Evolutionary conservation across 257 asterid species (phyloP).

Genomic region (Nicotiana obtusifolia): DNA sequence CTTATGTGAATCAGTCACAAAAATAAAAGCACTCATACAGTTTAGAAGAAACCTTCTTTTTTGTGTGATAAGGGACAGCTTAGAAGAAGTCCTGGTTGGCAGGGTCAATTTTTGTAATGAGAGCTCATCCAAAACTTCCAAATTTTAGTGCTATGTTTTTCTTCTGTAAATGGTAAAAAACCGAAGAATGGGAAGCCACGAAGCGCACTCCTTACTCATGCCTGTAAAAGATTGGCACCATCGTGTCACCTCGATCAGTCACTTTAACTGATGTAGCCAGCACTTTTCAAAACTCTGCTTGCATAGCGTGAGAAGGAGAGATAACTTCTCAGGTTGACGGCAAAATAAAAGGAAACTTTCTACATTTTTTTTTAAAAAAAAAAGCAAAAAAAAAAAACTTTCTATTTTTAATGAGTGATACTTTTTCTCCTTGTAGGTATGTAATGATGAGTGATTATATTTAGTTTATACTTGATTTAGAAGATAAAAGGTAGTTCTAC

Average conservation of each 20-base stretch:
- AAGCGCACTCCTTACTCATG: background rate
- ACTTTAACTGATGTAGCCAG: background rate
- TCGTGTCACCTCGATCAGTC: background rate
- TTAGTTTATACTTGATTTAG: background rate
- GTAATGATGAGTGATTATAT: background rate
- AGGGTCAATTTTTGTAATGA: background rate
- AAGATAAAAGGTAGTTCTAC: background rate
- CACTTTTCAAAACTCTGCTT: background rate
- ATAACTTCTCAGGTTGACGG: background rate
- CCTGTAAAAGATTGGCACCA: background rate
- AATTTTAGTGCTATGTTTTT: background rate
- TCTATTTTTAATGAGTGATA: background rate
- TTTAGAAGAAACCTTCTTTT: background rate
- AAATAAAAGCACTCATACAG: background rate
- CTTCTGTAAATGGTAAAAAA: background rate
- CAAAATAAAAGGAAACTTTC: background rate
- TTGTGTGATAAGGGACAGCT: background rate
- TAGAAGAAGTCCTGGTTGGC: background rate
- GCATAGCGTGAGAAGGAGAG: background rate
- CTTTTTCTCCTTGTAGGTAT: constrained; percentile 4
- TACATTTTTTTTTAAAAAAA: background rate
- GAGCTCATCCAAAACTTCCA: background rate
- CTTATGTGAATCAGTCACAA: background rate
- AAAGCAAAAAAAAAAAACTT: background rate
- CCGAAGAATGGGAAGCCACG: background rate